These are phyloP conservation scores for Melampsora larici-populina DNA, from an alignment of 1,284 basidiomycete genomes.

Conservation along the genomic window DNA sequence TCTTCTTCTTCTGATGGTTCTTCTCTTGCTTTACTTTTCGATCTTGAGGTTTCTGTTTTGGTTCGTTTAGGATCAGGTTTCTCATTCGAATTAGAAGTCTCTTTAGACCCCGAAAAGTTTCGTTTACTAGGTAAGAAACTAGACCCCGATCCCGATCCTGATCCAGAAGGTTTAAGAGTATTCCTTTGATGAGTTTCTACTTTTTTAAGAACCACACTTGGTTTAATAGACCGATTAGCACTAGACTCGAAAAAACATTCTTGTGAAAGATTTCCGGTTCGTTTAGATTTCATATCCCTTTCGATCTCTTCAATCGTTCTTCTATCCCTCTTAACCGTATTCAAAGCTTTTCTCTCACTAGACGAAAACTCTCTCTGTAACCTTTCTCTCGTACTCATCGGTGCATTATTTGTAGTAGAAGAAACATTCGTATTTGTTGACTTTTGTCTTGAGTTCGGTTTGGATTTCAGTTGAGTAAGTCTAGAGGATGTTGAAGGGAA, in stretches of 20 bases:
- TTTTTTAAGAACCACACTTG: background rate
- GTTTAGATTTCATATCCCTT: constrained; percentile 24
- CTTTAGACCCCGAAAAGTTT: background rate
- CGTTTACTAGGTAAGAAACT: background rate
- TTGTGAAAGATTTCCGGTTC: background rate
- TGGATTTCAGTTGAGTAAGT: background rate
- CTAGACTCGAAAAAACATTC: no score
- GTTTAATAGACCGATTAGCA: background rate
- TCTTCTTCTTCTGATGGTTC: constrained; percentile 11
- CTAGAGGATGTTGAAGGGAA: background rate
- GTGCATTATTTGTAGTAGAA: background rate
- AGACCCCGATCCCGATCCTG: no score
- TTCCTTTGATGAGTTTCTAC: no score
- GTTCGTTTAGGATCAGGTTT: background rate
- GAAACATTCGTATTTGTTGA: background rate
- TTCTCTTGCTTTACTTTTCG: background rate
- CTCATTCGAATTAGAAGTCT: background rate
- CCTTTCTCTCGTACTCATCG: constrained; percentile 13
- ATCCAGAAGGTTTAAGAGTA: no score
- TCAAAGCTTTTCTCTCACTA: constrained; percentile 28
- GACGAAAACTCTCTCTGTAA: constrained; percentile 18
- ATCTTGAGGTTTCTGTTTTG: background rate
- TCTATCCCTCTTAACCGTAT: constrained; percentile 19
- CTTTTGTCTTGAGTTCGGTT: background rate
- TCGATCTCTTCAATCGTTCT: constrained; percentile 43